Percentiles rank a stretch among this genome's conserved stretches.
Evolutionary conservation across 345 rosid genomes (phyloP).

Genomic region (Salix exigua): DNA sequence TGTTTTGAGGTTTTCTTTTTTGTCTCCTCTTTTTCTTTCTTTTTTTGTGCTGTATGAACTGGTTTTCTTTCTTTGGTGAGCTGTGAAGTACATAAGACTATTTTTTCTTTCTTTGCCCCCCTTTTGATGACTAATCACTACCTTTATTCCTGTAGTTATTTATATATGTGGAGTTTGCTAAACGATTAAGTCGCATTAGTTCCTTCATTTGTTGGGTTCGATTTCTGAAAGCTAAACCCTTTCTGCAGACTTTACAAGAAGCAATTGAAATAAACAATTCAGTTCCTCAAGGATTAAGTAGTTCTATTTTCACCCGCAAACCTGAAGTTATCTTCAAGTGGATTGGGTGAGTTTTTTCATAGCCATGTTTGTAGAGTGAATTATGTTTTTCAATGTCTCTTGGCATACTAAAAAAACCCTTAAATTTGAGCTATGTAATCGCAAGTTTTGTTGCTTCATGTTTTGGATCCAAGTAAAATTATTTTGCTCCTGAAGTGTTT

Average conservation of each 20-base stretch:
- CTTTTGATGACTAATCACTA: background rate
- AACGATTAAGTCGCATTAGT: background rate
- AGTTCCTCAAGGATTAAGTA: constrained; percentile 94
- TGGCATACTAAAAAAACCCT: background rate
- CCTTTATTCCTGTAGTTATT: background rate
- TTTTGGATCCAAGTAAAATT: background rate
- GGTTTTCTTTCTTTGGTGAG: background rate
- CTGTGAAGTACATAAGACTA: background rate
- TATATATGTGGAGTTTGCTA: background rate
- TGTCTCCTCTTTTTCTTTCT: background rate
- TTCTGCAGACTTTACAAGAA: constrained; percentile 66
- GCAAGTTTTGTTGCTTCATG: background rate
- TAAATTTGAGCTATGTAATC: background rate
- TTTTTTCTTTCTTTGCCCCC: background rate
- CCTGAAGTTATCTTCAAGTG: constrained; percentile 81
- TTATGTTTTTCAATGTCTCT: background rate
- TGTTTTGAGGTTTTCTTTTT: background rate
- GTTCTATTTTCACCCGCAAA: constrained; percentile 77
- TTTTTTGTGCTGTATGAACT: background rate
- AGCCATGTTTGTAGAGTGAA: background rate
- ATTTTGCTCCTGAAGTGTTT: background rate
- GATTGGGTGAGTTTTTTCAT: constrained; percentile 58
- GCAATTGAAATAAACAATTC: constrained; percentile 89
- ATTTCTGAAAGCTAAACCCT: constrained; percentile 5
- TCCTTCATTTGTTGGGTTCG: background rate